A percentile compares a stretch with the other conserved stretches of the same genome.
Evolutionary conservation across 2,329 filamentous ascomycete species (phyloP).

Genomic region (Ascocoryne sarcoides): DNA sequence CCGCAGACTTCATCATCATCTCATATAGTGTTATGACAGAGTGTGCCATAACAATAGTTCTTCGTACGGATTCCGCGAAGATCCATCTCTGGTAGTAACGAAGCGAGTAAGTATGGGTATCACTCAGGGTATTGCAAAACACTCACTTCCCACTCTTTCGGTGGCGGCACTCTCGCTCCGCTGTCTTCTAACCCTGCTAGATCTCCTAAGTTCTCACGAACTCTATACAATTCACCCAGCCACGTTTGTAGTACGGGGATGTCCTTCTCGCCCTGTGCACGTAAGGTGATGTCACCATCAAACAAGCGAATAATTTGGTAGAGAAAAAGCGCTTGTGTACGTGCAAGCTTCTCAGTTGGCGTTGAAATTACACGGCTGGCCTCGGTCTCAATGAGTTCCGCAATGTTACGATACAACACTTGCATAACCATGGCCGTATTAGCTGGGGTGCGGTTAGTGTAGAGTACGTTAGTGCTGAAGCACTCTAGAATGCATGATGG

Average conservation of each 20-base stretch:
- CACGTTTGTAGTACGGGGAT: constrained; percentile 24
- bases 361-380: constrained; percentile 11
- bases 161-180: no score
- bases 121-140: no score
- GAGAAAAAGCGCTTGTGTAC: constrained; percentile 21
- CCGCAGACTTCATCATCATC: constrained; percentile 19
- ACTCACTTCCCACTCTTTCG: constrained; percentile 26
- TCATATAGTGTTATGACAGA: constrained; percentile 23
- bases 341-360: constrained; percentile 23
- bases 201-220: no score
- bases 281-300: constrained; percentile 30
- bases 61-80: constrained; percentile 29
- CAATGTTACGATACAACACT: constrained; percentile 18
- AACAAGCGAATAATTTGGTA: constrained; percentile 31
- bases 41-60: constrained; percentile 29
- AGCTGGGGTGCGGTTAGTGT: constrained; percentile 23
- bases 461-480: constrained; percentile 27
- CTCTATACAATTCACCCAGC: constrained; percentile 19
- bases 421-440: constrained; percentile 26
- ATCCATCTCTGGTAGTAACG: constrained; percentile 28
- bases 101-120: not conserved
- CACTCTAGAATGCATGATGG: constrained; percentile 27
- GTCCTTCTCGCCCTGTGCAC: constrained; percentile 27
- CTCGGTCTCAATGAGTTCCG: constrained; percentile 19
- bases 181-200: constrained; percentile 2